These are phyloP conservation scores for Colletotrichum siamense DNA, from an alignment of 2,329 filamentous ascomycete species.

Conservation along the genomic window DNA sequence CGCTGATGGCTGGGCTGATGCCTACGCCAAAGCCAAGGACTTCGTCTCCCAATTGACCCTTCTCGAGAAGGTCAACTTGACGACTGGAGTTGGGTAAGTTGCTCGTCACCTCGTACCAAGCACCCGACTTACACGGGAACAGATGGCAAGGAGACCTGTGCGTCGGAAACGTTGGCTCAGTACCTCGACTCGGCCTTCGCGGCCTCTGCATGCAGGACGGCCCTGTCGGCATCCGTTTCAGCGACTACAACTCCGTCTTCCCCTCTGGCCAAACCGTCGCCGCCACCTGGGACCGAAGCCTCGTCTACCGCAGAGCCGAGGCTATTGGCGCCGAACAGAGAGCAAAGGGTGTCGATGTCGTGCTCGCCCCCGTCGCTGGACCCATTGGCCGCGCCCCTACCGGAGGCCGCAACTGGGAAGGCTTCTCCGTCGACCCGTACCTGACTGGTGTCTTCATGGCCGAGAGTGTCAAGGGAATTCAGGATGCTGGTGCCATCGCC, in stretches of 20 bases:
- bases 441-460: constrained; percentile 75
- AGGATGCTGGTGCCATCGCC: constrained; percentile 81
- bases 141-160: constrained; percentile 73
- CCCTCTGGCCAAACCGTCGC: constrained; percentile 79
- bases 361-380: constrained; percentile 59
- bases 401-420: constrained; percentile 68
- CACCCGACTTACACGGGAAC: constrained; percentile 33
- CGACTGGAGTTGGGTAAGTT: constrained; percentile 82
- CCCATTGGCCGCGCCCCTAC: constrained; percentile 52
- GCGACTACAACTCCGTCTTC: constrained; percentile 84
- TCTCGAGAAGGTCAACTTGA: constrained; percentile 91
- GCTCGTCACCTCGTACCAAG: not conserved
- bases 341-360: constrained; percentile 78
- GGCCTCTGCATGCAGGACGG: constrained; percentile 87
- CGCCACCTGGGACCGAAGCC: constrained; percentile 78
- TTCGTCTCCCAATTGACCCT: constrained; percentile 87
- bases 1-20: constrained; percentile 75
- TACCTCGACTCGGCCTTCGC: constrained; percentile 73
- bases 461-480: constrained; percentile 79
- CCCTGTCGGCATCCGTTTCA: constrained; percentile 78
- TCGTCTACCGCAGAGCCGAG: constrained; percentile 62
- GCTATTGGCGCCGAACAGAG: constrained; percentile 67
- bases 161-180: constrained; percentile 76
- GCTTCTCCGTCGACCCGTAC: constrained; percentile 74
- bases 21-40: constrained; percentile 75